Evolutionary conservation across 2,329 filamentous ascomycete species (phyloP), one percentile per base, ranked within the genome.

Genomic region (Lachnellula occidentalis): DNA sequence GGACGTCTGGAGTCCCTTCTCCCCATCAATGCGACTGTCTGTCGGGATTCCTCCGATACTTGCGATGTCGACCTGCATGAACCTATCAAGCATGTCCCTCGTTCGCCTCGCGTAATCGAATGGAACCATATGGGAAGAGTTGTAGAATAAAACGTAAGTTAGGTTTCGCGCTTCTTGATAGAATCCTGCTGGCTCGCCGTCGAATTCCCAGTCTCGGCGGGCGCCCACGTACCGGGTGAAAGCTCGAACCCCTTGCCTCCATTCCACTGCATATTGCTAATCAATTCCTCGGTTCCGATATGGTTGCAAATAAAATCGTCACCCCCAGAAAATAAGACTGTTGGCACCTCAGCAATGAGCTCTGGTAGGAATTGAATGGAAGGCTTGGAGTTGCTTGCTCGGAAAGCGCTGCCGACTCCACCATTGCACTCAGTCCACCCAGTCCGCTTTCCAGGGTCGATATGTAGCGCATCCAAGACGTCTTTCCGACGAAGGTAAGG

Each of bases 261-360:
- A 64, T 91, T 94, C 90, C 92, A 99, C 62, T 86, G 76, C 82
- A 99, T 85, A 66, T 90, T 92, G 70, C 87, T 84, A 67, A 99
- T 96, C 62, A 99, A 72, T 27, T 88, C 82, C 69, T 99, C 94
- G 0, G 94, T 99, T 55, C 94, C 94, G 31, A 96, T 74, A 69
- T 99, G 91, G 70, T 99, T 99, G 80, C 94, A 99, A 64, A 99
- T 97, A 22, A 97, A 76, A 70, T 99, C 94, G 65, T 95, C 85
- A 57, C 92, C 88, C 50, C 94, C 94, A 2, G 91, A 96, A 74
- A 97, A 99, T 19, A 99, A 81, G 1, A 96, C 74, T 41, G 95
- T 79, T 1, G 87, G 86, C 9, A 97, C 73, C 54, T 94, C 78
- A 60, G 86, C 79, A 9, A 99, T 77, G 17, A 99, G 73, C 3